phyloP scores from a whole-genome alignment of 1,284 basidiomycete genomes.

The Ganoderma lingzhi region DNA sequence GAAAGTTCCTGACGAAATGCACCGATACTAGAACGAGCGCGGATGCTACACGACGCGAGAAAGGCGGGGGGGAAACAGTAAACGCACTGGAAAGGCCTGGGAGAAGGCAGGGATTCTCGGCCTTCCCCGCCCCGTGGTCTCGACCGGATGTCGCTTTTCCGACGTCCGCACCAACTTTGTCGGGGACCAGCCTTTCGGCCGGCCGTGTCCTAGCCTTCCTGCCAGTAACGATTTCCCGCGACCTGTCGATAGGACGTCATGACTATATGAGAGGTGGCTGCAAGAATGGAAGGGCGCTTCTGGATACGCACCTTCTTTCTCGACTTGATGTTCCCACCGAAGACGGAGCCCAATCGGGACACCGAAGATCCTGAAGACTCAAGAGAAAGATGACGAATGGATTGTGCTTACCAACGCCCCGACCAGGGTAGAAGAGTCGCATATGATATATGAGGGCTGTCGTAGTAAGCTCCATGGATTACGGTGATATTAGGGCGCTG shows the following conservation, averaged over 20 bases:
- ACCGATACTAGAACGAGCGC: neutral
- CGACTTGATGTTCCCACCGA: slow-evolving; percentile 74
- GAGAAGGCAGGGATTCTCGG: slow-evolving; percentile 35
- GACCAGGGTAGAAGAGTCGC: neutral
- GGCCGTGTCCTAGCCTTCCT: slow-evolving; percentile 93
- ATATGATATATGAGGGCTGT: neutral
- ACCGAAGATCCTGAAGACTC: slow-evolving; percentile 95
- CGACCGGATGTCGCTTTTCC: slow-evolving; percentile 52
- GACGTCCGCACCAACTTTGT: slow-evolving; percentile 86
- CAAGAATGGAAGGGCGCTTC: neutral
- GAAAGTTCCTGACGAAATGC: neutral
- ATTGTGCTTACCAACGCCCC: slow-evolving; percentile 50
- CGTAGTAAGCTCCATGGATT: neutral
- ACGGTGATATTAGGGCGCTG: slow-evolving; percentile 10
- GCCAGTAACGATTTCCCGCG: slow-evolving; percentile 87
- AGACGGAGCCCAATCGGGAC: slow-evolving; percentile 84
- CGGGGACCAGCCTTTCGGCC: slow-evolving; percentile 97
- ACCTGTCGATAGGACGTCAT: slow-evolving; percentile 27
- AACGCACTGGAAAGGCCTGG: neutral
- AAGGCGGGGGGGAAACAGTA: neutral
- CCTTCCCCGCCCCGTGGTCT: slow-evolving; percentile 48
- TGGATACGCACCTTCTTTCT: slow-evolving; percentile 59
- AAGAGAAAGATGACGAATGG: slow-evolving; percentile 95
- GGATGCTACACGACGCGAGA: neutral
- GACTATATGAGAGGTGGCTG: neutral